Base-by-base conservation (phyloP, 345 rosid species). In the Rhizophora apiculata region DNA sequence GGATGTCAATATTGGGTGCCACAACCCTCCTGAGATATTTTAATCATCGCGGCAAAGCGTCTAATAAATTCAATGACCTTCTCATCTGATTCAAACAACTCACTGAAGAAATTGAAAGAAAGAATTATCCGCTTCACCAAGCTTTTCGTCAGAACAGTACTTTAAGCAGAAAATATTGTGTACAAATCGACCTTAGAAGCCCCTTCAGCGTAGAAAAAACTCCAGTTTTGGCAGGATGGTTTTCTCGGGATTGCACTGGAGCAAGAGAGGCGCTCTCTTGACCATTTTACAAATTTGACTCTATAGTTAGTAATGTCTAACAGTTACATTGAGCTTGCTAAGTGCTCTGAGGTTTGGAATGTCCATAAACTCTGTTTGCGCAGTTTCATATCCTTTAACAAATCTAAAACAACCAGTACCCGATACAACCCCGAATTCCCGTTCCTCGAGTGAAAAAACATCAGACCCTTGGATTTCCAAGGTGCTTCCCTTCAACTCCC, bases 381-480 rank as follows among this genome's bases (percentile, higher is more conserved):
- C 74, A 57, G 71, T 63, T 15, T 81, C 87, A 27, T 65, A 81
- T 8, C 85, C 85, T 62, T 69, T 84, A 19, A 77, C 83, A 64
- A 84, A 79, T 43, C 85, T 64, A 67, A 84, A 84, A 60, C 29
- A 55, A 3, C 85, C 81, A 0, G 85, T 84, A 43, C 87, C 85
- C 3, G 85, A 84, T 1, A 79, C 83, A 26, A 85, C 37, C 30
- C 86, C 74, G 60, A 85, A 76, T 57, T 82, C 85, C 73, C 85
- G 72, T 72, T 74, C 78, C 67, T 67, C 53, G 84, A 43, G 46
- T 22, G 81, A 31, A 53, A 82, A 80, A 16, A 80, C 22, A 61
- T 85, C 88, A 20, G 78, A 68, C 16, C 88, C 85, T 65, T 85
- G 85, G 49, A 80, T 80, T 72, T 78, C 83, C 74, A 85, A 63